phyloP scores from a whole-genome alignment of 768 basidiomycete species.

The Strobilomyces confusus region DNA sequence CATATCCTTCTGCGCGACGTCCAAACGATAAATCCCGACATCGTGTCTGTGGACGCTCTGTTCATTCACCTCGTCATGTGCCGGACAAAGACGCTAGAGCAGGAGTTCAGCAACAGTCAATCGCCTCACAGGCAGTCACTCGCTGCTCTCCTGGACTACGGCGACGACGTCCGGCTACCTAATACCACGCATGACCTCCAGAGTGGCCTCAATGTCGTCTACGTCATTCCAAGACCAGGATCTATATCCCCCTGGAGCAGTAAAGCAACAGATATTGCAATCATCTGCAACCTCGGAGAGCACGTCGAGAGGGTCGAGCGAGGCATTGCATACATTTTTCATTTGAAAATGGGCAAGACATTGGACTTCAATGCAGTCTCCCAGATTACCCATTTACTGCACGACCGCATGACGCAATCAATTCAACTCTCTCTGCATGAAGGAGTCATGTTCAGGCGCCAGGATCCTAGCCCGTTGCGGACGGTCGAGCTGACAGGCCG shows the following conservation, averaged over 20 bases:
- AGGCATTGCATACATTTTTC: constrained; percentile 67
- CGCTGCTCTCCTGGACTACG: constrained; percentile 75
- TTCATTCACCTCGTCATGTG: constrained; percentile 85
- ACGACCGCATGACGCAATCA: constrained; percentile 97
- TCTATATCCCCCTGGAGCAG: constrained; percentile 99
- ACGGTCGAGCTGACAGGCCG: constrained; percentile 56
- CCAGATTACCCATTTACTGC: constrained; percentile 65
- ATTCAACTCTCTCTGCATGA: constrained; percentile 60
- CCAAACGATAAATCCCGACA: constrained; percentile 44
- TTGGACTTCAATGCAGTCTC: constrained; percentile 47
- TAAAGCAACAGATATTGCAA: constrained; percentile 95
- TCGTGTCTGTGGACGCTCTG: constrained; percentile 74
- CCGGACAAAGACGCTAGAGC: constrained; percentile 40
- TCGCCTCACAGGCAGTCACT: constrained; percentile 54
- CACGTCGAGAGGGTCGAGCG: constrained; percentile 83
- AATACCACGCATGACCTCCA: constrained; percentile 37
- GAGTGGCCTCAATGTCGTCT: constrained; percentile 46
- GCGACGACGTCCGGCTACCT: constrained; percentile 61
- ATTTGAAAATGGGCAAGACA: constrained; percentile 35
- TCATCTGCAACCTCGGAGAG: constrained; percentile 73
- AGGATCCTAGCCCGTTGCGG: constrained; percentile 62
- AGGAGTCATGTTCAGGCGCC: constrained; percentile 54
- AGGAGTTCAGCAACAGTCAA: constrained; percentile 40
- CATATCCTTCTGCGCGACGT: constrained; percentile 60
- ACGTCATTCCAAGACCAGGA: constrained; percentile 78